Base-by-base conservation (phyloP, 2,329 filamentous ascomycete species). In the Capronia americana region DNA sequence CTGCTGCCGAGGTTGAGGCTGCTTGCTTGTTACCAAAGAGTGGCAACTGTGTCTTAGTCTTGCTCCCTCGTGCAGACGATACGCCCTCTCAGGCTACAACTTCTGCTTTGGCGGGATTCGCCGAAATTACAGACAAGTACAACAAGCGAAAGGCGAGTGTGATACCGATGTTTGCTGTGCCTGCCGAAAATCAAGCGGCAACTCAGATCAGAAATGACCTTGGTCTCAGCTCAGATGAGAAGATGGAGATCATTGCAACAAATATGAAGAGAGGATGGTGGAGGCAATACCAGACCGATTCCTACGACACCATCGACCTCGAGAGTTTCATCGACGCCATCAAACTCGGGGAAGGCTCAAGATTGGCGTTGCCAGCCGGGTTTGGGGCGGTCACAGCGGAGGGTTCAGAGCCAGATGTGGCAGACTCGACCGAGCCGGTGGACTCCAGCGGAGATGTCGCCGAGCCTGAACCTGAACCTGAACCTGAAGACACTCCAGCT, bases 251-350 rank as follows among this genome's bases (percentile, higher is more conserved):
- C 53, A 83, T 98, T 62, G 93, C 93, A 17, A 78, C 96, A 66
- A 97, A 97, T 77, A 90, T 87, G 34, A 92, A 93, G 74, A 88
- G 93, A 61, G 85, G 86, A 50, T 99, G 95, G 95, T 96, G 89
- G 87, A 90, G 90, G 73, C 86, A 85, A 65, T 95, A 92, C 77
- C 57, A 74, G 3, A 87, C 85, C 6, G 77, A 79, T 8, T 77
- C 79, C 17, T 88, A 88, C 53, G 86, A 85, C 62, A 75, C 83
- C 26, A 82, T 85, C 61, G 86, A 84, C 28, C 81, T 99, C 32
- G 92, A 97, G 80, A 81, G 82, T 68, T 99, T 94, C 92, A 87
- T 99, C 66, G 95, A 99, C 74, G 85, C 87, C n/a, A 92, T 98
- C 69, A 89, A 92, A 44, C 85, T 99, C 83, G 92, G 93, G 60